These are phyloP conservation scores for Pythium vanterpoolii DNA, from an alignment of 352 stramenopile species.

Conservation along the genomic window DNA sequence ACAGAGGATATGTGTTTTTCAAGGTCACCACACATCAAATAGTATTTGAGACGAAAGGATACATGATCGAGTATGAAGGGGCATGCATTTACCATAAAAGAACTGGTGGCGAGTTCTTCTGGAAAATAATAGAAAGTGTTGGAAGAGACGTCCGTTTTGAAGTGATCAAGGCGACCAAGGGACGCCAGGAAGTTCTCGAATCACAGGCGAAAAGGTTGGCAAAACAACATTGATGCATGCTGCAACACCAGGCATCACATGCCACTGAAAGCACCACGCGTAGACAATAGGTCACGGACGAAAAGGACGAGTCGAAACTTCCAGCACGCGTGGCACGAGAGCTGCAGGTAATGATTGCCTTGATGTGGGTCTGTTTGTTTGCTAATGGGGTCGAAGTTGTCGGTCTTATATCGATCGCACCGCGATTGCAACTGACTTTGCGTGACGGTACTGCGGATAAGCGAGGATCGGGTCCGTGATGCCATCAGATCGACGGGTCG, in stretches of 20 bases:
- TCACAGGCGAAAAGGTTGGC: neutral
- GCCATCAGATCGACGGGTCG: too few species aligned
- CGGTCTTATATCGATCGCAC: too few species aligned
- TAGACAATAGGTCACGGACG: too few species aligned
- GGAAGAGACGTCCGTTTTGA: neutral
- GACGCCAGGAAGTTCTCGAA: neutral
- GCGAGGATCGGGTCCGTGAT: too few species aligned
- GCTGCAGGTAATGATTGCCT: too few species aligned
- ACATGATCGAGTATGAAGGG: neutral
- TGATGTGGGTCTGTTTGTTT: too few species aligned
- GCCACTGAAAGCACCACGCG: neutral
- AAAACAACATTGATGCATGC: neutral
- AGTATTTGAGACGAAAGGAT: neutral
- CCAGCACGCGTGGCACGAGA: too few species aligned
- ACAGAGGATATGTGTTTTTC: neutral
- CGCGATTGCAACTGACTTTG: too few species aligned
- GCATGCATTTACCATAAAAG: neutral
- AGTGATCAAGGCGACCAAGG: neutral
- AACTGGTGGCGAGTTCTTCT: neutral
- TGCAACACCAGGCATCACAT: neutral
- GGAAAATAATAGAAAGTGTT: neutral
- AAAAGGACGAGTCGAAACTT: too few species aligned
- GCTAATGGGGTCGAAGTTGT: too few species aligned
- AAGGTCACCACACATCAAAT: neutral
- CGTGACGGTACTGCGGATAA: too few species aligned